Conservation (phyloP, 1,284 basidiomycete genomes). For the Papiliotrema flavescens region DNA sequence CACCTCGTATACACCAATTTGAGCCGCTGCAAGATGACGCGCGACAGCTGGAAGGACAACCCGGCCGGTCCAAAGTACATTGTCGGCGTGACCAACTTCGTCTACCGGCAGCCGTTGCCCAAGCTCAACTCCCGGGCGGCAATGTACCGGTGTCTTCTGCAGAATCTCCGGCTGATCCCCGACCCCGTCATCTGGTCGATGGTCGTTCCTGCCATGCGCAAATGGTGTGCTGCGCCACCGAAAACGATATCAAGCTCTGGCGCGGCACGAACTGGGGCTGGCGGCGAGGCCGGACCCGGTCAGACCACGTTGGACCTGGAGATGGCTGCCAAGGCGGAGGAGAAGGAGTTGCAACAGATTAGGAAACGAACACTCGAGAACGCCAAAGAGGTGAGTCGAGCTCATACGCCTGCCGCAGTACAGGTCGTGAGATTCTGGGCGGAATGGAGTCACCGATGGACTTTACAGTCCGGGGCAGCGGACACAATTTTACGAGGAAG, state of each 20-base stretch:
- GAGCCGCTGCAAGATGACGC: neutral
- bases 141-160: conserved; percentile 32
- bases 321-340: neutral
- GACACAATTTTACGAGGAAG: too few species aligned
- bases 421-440: too few species aligned
- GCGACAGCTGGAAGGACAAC: neutral
- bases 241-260: neutral
- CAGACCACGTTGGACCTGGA: too few species aligned
- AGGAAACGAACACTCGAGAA: neutral
- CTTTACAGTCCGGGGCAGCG: too few species aligned
- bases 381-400: neutral
- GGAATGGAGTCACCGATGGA: too few species aligned
- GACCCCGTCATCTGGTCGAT: conserved; percentile 41
- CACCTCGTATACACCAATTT: neutral
- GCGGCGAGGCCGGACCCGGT: too few species aligned
- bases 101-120: neutral
- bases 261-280: too few species aligned
- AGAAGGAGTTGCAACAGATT: neutral
- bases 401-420: neutral
- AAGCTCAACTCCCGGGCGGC: conserved; percentile 1
- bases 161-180: conserved; percentile 30
- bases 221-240: neutral
- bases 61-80: neutral
- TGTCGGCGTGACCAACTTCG: conserved; percentile 1
- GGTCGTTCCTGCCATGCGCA: conserved; percentile 21